Evolutionary conservation across 768 basidiomycete genomes (phyloP), one percentile per base, ranked within the genome.

Genomic region (Porpolomopsis calyptriformis): DNA sequence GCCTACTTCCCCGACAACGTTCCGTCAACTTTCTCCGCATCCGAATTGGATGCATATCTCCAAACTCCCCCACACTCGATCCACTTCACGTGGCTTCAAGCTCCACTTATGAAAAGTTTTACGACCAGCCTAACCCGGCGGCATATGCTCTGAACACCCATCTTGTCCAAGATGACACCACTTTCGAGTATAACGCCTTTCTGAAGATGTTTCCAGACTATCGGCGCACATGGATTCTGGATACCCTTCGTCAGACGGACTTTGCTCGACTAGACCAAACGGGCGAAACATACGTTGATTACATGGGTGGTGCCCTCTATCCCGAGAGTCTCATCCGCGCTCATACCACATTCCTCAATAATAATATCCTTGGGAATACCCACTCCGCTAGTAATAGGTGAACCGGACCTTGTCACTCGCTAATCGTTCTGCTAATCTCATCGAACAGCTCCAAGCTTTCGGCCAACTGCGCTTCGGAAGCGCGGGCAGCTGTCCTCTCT

Each of bases 301-400:
- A 84, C 52, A 89, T 89, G 84, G 87, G 87, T 24, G 85, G 83
- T 19, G 75, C 83, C 0, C 66, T 89, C 26, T 86, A 85, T 52
- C 87, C 87, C 9, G 82, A 85, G 53, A 82, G 78, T 53, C 75
- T 90, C 26, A 74, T 89, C 48, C 72, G 71, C 31, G 74, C 77
- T 8, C 84, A 88, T 53, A 70, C 78, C 33, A 74, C 76, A 41
- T 86, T 88, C 56, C 72, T 90, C 25, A 76, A 70, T 33, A 66
- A 64, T 42, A 77, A 63, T 55, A 70, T 89, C 36, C 72, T 90
- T 48, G 87, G 86, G 1, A 89, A 90, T 59, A 88, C 87, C 1
- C 87, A 90, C 60, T 89, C 86, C 0, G 74, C 85, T 55, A 88
- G 78, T 59, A 79, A 83, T 51, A 82, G 82, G 87, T 82, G 56